Conservation (phyloP, 129 eudicot genomes). For the Flaveria ramosissima region DNA sequence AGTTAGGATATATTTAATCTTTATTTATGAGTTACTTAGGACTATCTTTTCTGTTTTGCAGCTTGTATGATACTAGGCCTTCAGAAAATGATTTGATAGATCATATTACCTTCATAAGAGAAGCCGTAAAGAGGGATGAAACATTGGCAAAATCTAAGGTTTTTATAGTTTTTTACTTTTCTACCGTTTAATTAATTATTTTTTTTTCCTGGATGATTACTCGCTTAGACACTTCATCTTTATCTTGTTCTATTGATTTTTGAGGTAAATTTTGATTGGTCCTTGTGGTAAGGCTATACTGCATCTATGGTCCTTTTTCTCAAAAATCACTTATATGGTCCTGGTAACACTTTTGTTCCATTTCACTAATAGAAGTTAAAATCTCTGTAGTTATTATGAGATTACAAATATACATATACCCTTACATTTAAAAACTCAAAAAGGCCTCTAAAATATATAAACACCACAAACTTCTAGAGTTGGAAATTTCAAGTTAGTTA, state of each 20-base stretch:
- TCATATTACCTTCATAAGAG: constrained; percentile 48
- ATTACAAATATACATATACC: not conserved
- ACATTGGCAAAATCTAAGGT: constrained; percentile 65
- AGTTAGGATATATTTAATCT: not conserved
- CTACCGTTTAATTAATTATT: not conserved
- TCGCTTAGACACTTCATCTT: not conserved
- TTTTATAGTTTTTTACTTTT: constrained; percentile 16
- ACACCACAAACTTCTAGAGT: not conserved
- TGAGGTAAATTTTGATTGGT: not conserved
- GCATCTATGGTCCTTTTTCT: not conserved
- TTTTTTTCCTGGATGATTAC: not conserved
- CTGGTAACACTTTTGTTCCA: not conserved
- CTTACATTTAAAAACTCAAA: not conserved
- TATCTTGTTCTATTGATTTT: not conserved
- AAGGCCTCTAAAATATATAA: not conserved
- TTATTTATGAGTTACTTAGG: constrained; percentile 19
- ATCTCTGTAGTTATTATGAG: not conserved
- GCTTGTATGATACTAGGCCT: constrained; percentile 60
- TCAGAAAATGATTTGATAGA: constrained; percentile 61
- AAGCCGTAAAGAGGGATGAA: constrained; percentile 57
- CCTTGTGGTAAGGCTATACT: not conserved
- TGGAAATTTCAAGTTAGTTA: not conserved
- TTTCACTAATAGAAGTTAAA: not conserved
- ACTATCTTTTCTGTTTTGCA: constrained; percentile 33
- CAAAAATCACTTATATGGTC: not conserved